Base-by-base conservation (phyloP, 2,329 filamentous ascomycete species). In the Sporothrix humicola region DNA sequence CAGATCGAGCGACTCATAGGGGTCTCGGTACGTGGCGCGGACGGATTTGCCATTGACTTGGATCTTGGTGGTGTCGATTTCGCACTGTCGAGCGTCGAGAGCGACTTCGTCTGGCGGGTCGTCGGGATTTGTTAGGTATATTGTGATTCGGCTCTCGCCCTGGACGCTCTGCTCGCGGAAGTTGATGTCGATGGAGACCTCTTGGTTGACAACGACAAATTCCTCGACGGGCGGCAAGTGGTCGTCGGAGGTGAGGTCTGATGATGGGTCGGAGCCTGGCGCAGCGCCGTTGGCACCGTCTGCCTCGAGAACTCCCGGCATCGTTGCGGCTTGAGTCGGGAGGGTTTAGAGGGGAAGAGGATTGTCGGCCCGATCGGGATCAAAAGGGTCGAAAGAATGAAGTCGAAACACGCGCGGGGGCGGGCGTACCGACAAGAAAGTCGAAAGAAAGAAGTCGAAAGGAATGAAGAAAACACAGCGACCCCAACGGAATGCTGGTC, bases 131-230 rank as follows among this genome's bases (percentile, higher is more conserved):
- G 88, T 85, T 73, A 87, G 85, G 77, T 92, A 91, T 72, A 98
- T 89, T 44, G 91, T 92, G 77, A 99, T 92, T 77, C 95, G 92
- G 9, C 93, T 93, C 76, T 89, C 91, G 69, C 96, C 96, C 75
- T 88, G 90, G 79, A 98, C 84, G 79, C 87, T 88, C 82, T 91
- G 91, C 72, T 88, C 89, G 76, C 88, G 87, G 81, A 99, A 97
- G 83, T 97, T 93, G 80, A 99, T 86, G 78, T 98, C 95, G 74
- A 99, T 86, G 78, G 94, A 91, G 69, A 99, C 91, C 81, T 93
- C 93, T 83, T 98, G 95, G 82, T 94, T 92, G 72, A 93, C 87
- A 73, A 98, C 84, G 56, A 87, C 79, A 75, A 84, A 87, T 61
- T 80, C 79, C 54, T 77, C 77, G 13, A 77, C 73, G 8, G 75